Evolutionary conservation across 768 basidiomycete genomes (phyloP), one percentile per base, ranked within the genome.

Genomic region (Xanthoconium stramineum): DNA sequence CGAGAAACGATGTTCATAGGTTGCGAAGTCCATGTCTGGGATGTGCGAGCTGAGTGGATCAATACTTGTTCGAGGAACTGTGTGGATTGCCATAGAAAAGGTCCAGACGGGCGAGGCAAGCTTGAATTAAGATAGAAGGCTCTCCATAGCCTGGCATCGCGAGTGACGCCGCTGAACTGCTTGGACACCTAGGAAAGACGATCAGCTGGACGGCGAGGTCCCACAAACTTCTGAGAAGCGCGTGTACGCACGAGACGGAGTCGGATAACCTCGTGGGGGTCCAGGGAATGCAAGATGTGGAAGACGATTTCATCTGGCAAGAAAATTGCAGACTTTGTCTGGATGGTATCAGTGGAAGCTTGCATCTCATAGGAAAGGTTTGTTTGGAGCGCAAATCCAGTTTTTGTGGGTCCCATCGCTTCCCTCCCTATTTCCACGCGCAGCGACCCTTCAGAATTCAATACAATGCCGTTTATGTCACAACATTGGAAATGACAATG

Each of bases 91-190:
- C 61, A 64, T 13, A 49, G 43, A 14, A 65, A 64, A n/a, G 65
- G 65, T 11, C 65, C 65, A n/a, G 61, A 48, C 15, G 65, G 65
- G 5, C 65, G 65, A 33, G 56, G 61, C 19, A 65, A 39, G 36
- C 43, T 17, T 29, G 65, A 63, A 11, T 35, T 55, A 45, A 53
- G 17, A 32, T 65, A 65, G 6, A 65, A 43, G n/a, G 47, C 9
- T 43, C 59, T 61, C 65, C 65, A 65, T 3, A 65, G 37, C 1
- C 55, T 53, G 14, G 53, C 54, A 45, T 65, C 65, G n/a, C 47
- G 49, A 35, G 59, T 57, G 55, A 65, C 39, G 17, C 32, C 19
- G 43, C 55, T 40, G 54, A 61, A 59, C 37, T 59, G 57, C 43
- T 42, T 66, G 28, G 62, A 66, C 9, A 66, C 62, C 65, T 65